Base-by-base conservation (phyloP, 1,284 basidiomycete species). In the Violaceomyces palustris region DNA sequence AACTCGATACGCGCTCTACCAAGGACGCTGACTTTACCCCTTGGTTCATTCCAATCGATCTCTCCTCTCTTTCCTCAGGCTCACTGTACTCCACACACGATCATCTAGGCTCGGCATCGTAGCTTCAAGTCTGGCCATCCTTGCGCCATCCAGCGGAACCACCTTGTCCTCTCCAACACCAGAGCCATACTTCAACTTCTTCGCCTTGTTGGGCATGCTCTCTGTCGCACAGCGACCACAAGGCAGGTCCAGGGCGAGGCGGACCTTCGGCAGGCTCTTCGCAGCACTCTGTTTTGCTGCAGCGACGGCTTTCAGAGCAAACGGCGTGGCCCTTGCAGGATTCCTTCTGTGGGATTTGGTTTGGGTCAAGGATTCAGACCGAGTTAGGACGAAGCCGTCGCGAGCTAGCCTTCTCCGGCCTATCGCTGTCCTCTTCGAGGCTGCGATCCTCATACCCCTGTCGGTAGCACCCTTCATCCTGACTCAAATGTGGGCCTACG, bases 151-250 rank as follows among this genome's bases (percentile, higher is more conserved):
- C 25, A 89, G 89, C 1, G 80, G 40, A 10, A 55, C 82, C 0
- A 83, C 85, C 0, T 74, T 88, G 12, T 79, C 81, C 14, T 78
- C 84, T 0, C 80, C 86, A 0, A 93, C 87, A 65, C 83, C 79
- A 32, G 93, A 97, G 67, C 84, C 89, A 0, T 85, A 89, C 69
- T 93, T 86, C 74, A 85, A 91, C 0, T 80, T 82, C 43, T 74
- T 86, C 12, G 68, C 68, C 17, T 36, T 67, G 10, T 42, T 65
- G 10, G 39, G 60, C 2, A 25, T 64, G 38, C 42, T 54, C 7
- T 23, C 24, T 7, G 31, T 45, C 1, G 26, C 32, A 1, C 32
- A 25, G 8, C 6, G 22, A 11, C 17, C 5, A 21, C 21, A 6
- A 3, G n/a, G 10, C 21, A 24, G 11, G 9, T n/a, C 14, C 5